These are phyloP conservation scores for Gastrodia elata DNA, from an alignment of 106 monocot genomes.

Conservation along the genomic window DNA sequence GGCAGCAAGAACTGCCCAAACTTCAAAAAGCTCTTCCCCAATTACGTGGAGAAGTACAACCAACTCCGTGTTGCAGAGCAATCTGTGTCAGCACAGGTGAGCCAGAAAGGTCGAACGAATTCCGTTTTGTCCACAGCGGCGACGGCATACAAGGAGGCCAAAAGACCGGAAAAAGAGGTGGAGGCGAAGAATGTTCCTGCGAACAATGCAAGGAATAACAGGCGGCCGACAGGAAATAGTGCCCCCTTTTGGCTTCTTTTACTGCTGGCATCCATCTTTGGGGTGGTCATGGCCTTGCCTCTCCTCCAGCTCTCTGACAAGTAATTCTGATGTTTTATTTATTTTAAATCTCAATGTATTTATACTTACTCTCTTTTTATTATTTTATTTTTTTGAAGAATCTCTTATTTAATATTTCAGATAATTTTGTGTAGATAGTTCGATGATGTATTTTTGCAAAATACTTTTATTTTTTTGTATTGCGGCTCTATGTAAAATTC, in stretches of 20 bases:
- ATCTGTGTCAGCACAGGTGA: conserved; percentile 6
- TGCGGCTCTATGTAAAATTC: too few relatives aligned
- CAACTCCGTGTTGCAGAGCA: conserved; percentile 23
- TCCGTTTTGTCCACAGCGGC: conserved; percentile 8
- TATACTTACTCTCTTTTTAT: background rate
- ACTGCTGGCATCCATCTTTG: conserved; percentile 62
- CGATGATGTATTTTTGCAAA: too few relatives aligned
- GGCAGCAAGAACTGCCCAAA: conserved; percentile 80
- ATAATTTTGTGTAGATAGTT: background rate
- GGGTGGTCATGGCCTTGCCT: conserved; percentile 86
- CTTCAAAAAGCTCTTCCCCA: conserved; percentile 91
- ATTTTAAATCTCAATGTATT: background rate
- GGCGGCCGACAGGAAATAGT: conserved; percentile 34
- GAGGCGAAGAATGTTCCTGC: background rate
- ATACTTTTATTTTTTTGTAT: too few relatives aligned
- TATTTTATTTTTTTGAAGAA: background rate
- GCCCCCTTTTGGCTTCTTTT: conserved; percentile 70
- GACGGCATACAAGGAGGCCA: background rate
- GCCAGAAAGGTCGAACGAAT: background rate
- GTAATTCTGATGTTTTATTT: background rate
- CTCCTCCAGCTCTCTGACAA: conserved; percentile 61
- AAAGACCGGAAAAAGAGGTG: background rate
- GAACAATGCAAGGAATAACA: conserved; percentile 15
- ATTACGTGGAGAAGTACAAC: conserved; percentile 74
- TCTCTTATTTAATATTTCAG: background rate